These are phyloP conservation scores for Starmerella kuoi DNA, from an alignment of 805 yeast genomes.

Conservation along the genomic window DNA sequence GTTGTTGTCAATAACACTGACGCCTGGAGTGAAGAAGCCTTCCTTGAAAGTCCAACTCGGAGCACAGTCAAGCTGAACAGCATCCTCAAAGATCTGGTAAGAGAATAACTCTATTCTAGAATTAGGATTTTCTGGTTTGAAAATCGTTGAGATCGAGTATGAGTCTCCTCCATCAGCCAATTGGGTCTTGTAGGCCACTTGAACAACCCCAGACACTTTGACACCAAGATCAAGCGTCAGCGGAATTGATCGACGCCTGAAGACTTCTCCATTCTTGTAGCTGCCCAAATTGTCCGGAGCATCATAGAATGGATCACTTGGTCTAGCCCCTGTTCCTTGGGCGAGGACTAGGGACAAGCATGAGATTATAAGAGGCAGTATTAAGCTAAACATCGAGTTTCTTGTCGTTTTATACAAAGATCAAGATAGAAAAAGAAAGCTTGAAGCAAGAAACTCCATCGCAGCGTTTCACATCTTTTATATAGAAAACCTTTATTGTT, in stretches of 20 bases:
- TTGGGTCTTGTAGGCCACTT: conserved; percentile 15
- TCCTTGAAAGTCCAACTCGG: conserved; percentile 23
- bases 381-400: no score
- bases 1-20: conserved; percentile 1
- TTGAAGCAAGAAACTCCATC: no score
- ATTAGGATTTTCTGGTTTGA: conserved; percentile 12
- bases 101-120: conserved; percentile 16
- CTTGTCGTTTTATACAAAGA: no score
- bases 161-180: conserved; percentile 10
- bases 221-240: neutral
- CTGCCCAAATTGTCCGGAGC: conserved; percentile 5
- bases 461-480: no score
- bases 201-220: conserved; percentile 8
- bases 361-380: no score
- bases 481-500: no score
- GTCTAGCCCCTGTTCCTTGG: neutral
- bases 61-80: conserved; percentile 23
- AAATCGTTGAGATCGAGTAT: conserved; percentile 18
- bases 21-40: conserved; percentile 6
- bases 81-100: conserved; percentile 26
- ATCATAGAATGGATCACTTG: conserved; percentile 16
- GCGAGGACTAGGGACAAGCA: neutral
- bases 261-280: conserved; percentile 11
- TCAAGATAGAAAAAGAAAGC: no score
- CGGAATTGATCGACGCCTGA: conserved; percentile 2